Conservation (phyloP, 768 basidiomycete species). For the Leucocoprinus birnbaumii region DNA sequence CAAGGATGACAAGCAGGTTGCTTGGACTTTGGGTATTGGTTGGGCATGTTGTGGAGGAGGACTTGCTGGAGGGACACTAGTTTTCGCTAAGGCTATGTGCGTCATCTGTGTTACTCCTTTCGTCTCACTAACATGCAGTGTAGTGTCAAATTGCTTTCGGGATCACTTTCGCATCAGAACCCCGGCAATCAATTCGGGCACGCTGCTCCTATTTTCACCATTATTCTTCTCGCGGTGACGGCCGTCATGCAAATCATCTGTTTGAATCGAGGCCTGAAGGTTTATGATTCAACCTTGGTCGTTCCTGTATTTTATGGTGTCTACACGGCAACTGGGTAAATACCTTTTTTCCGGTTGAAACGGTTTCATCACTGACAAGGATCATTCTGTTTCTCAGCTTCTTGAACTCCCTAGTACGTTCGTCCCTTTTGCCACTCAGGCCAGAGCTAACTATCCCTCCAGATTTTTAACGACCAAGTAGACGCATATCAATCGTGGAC, state of each 20-base stretch:
- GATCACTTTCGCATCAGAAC: conserved; percentile 74
- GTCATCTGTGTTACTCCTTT: conserved; percentile 20
- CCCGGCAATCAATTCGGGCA: conserved; percentile 88
- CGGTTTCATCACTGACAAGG: neutral
- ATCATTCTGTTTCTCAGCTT: conserved; percentile 29
- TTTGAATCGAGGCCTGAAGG: conserved; percentile 84
- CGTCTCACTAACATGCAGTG: neutral
- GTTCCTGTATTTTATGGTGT: conserved; percentile 95
- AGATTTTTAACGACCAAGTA: conserved; percentile 82
- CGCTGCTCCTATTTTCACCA: conserved; percentile 74
- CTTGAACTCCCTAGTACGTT: conserved; percentile 36
- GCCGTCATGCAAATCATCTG: conserved; percentile 91
- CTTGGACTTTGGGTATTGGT: conserved; percentile 89
- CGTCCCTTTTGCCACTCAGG: neutral
- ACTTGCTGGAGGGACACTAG: conserved; percentile 83
- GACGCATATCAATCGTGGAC: conserved; percentile 87
- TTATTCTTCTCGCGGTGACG: conserved; percentile 62
- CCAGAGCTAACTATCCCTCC: neutral
- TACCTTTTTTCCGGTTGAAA: conserved; percentile 5
- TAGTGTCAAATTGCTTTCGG: conserved; percentile 80
- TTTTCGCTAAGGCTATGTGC: conserved; percentile 74
- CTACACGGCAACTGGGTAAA: conserved; percentile 80
- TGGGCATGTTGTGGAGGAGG: conserved; percentile 95
- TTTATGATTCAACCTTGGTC: conserved; percentile 88
- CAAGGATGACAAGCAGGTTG: conserved; percentile 81